These are phyloP conservation scores for Globisporangium emineosum DNA, from an alignment of 352 stramenopile genomes.

Conservation along the genomic window DNA sequence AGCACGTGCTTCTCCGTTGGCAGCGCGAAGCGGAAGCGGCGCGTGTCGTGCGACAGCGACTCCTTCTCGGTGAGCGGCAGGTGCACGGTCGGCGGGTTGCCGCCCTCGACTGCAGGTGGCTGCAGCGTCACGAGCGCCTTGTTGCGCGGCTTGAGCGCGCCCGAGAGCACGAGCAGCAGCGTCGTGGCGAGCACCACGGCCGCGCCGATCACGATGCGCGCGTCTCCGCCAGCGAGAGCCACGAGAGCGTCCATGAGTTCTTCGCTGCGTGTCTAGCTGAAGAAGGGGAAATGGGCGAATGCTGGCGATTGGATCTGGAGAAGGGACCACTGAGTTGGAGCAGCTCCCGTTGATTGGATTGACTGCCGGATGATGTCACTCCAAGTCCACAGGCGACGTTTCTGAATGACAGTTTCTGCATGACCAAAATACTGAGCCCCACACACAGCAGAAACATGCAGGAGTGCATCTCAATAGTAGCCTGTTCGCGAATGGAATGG, in stretches of 20 bases:
- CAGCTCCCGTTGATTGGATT: not conserved
- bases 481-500: slow-evolving; percentile 2
- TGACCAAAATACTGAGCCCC: no score
- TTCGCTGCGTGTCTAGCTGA: not conserved
- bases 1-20: slow-evolving; percentile 81
- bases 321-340: not conserved
- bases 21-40: slow-evolving; percentile 93
- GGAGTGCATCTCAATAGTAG: not conserved
- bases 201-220: slow-evolving; percentile 44
- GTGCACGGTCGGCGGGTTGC: slow-evolving; percentile 42
- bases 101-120: slow-evolving; percentile 28
- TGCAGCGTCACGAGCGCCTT: slow-evolving; percentile 51
- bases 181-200: slow-evolving; percentile 51
- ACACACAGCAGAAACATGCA: slow-evolving; percentile 5
- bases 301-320: not conserved
- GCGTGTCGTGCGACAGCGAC: slow-evolving; percentile 90
- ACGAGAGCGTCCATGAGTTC: slow-evolving; percentile 43
- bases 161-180: slow-evolving; percentile 35
- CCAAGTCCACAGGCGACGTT: slow-evolving; percentile 6
- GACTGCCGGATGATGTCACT: slow-evolving; percentile 10
- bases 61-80: slow-evolving; percentile 90
- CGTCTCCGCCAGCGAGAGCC: slow-evolving; percentile 36
- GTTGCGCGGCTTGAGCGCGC: slow-evolving; percentile 36
- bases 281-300: slow-evolving; percentile 4
- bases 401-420: slow-evolving; percentile 6